phyloP scores from a whole-genome alignment of 169 alveolate species.

The Besnoitia besnoiti region DNA sequence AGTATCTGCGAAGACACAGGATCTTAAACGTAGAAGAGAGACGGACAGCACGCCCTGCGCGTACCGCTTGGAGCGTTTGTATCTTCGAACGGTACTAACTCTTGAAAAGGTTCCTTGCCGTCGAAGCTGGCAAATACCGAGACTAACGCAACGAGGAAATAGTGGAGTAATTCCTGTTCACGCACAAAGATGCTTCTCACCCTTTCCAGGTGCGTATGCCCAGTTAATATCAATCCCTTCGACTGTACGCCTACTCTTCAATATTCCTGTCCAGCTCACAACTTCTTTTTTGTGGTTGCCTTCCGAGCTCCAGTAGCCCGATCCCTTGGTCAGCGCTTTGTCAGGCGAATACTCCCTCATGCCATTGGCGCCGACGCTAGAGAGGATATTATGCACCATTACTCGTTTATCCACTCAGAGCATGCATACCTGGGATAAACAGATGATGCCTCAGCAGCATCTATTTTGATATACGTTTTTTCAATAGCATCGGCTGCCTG shows the following conservation, averaged over 20 bases:
- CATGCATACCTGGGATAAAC: conserved; percentile 36
- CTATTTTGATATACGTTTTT: conserved; percentile 43
- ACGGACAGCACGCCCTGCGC: not conserved
- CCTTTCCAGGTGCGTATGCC: conserved; percentile 72
- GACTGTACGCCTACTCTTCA: conserved; percentile 47
- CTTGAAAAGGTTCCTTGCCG: conserved; percentile 57
- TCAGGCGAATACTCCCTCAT: conserved; percentile 63
- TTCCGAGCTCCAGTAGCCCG: conserved; percentile 72
- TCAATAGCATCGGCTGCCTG: conserved; percentile 3
- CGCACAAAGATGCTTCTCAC: conserved; percentile 20
- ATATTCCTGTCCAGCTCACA: conserved; percentile 53
- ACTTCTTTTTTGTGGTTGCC: conserved; percentile 61
- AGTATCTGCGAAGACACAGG: conserved; percentile 57
- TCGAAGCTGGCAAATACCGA: conserved; percentile 61
- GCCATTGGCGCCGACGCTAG: conserved; percentile 56
- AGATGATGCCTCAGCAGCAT: conserved; percentile 45
- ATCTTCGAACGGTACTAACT: conserved; percentile 47
- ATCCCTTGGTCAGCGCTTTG: conserved; percentile 54
- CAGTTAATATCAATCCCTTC: conserved; percentile 63
- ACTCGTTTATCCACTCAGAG: not conserved
- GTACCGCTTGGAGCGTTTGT: conserved; percentile 56
- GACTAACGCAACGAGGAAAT: conserved; percentile 37
- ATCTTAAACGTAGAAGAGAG: not conserved
- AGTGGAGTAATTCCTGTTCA: not conserved
- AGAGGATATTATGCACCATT: not conserved